Conservation (phyloP, 805 yeast species). For the Kodamaea kakaduensis region DNA sequence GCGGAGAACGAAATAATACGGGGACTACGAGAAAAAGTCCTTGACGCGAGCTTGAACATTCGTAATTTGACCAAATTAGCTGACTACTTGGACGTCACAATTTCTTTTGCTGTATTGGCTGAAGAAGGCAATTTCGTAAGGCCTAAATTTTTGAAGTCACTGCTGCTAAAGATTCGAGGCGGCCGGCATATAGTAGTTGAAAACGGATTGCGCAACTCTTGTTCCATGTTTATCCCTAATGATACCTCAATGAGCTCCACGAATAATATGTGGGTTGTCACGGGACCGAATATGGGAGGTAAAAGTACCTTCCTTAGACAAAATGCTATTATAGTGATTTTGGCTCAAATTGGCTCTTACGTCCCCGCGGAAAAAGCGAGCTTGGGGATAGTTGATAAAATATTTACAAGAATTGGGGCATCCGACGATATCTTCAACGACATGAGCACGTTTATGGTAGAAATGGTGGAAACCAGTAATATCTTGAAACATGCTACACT, state of each 20-base stretch:
- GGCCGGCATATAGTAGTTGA: slow-evolving; percentile 92
- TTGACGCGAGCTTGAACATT: slow-evolving; percentile 42
- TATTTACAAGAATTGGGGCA: slow-evolving; percentile 44
- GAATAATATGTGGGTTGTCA: slow-evolving; percentile 19
- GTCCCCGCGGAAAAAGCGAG: slow-evolving; percentile 48
- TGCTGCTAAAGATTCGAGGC: slow-evolving; percentile 45
- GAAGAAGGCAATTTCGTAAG: slow-evolving; percentile 60
- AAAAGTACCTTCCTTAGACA: slow-evolving; percentile 50
- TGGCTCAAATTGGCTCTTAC: slow-evolving; percentile 53
- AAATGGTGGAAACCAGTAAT: slow-evolving; percentile 42
- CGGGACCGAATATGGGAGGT: slow-evolving; percentile 49
- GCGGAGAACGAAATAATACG: slow-evolving; percentile 56
- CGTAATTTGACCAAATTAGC: slow-evolving; percentile 47
- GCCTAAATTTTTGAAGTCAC: slow-evolving; percentile 56
- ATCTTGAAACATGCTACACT: slow-evolving; percentile 31
- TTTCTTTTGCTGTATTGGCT: slow-evolving; percentile 71
- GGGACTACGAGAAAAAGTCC: slow-evolving; percentile 43
- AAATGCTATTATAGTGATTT: slow-evolving; percentile 43
- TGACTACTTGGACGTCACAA: slow-evolving; percentile 68
- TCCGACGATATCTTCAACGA: slow-evolving; percentile 29
- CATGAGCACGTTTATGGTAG: slow-evolving; percentile 49
- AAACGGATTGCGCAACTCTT: slow-evolving; percentile 51
- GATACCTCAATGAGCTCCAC: slow-evolving; percentile 27
- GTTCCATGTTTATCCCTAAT: slow-evolving; percentile 47
- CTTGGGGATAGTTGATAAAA: slow-evolving; percentile 45